Evolutionary conservation across 306 rosid species (phyloP).

Genomic region (Quercus mongolica): DNA sequence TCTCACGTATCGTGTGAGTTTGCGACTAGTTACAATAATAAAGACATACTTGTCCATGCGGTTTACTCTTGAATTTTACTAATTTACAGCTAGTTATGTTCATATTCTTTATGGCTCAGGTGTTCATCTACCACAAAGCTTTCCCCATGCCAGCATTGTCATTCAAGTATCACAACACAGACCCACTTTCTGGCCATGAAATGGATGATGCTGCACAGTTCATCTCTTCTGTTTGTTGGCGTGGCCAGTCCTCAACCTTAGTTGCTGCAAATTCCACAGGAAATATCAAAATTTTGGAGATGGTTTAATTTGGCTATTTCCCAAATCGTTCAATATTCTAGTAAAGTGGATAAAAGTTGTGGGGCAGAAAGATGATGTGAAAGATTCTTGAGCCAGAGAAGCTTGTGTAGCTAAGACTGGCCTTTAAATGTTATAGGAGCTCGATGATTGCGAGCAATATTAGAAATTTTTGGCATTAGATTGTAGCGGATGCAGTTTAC

Average conservation of each 20-base stretch:
- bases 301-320: conserved; percentile 52
- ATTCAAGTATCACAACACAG: conserved; percentile 75
- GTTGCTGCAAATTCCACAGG: conserved; percentile 95
- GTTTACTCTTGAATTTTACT: conserved; percentile 6
- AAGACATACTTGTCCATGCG: neutral
- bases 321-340: conserved; percentile 4
- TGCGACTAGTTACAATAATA: neutral
- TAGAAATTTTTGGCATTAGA: conserved; percentile 62
- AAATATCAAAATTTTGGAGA: conserved; percentile 87
- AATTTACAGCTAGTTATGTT: conserved; percentile 3
- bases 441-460: conserved; percentile 43
- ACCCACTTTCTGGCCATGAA: conserved; percentile 67
- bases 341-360: conserved; percentile 13
- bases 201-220: conserved; percentile 72
- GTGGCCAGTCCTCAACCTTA: conserved; percentile 75
- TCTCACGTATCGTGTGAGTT: no score
- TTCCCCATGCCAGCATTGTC: conserved; percentile 96
- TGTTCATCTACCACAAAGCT: conserved; percentile 93
- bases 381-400: conserved; percentile 26
- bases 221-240: conserved; percentile 94
- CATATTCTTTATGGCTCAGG: conserved; percentile 44
- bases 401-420: conserved; percentile 27
- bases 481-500: conserved; percentile 49
- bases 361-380: conserved; percentile 17
- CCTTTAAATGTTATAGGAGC: conserved; percentile 28